These are phyloP conservation scores for Verticillium albo-atrum DNA, from an alignment of 2,329 filamentous ascomycete species.

Conservation along the genomic window DNA sequence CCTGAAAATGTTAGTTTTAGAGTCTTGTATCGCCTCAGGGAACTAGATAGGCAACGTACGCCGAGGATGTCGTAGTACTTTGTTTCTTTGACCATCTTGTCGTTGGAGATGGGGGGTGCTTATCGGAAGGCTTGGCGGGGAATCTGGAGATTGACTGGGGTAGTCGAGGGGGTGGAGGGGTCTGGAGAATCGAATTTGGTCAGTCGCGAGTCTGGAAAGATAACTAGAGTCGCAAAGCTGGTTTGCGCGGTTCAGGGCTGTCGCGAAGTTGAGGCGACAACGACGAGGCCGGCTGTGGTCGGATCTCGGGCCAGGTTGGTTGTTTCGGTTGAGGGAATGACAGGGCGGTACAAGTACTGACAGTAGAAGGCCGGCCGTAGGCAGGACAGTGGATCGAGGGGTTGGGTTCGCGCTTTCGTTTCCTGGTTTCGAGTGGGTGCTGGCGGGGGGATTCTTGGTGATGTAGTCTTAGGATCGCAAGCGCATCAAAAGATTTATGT, in stretches of 20 bases:
- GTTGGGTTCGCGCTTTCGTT: background rate
- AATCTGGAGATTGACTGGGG: background rate
- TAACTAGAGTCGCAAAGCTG: background rate
- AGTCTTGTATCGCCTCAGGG: background rate
- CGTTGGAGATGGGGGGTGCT: background rate
- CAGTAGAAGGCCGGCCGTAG: background rate
- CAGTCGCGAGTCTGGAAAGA: background rate
- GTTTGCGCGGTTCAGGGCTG: background rate
- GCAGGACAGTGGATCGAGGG: background rate
- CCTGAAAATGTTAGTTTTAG: slow-evolving; percentile 41
- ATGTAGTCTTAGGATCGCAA: background rate
- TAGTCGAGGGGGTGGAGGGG: background rate
- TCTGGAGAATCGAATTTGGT: background rate
- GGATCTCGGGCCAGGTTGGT: background rate
- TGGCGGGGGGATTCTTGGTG: background rate
- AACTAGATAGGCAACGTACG: slow-evolving; percentile 43
- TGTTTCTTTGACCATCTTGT: slow-evolving; percentile 70
- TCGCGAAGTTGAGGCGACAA: background rate
- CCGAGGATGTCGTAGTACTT: slow-evolving; percentile 76
- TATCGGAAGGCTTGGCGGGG: background rate
- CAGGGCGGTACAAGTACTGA: background rate
- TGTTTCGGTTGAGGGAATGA: background rate
- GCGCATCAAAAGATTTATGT: background rate
- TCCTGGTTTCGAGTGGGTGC: background rate
- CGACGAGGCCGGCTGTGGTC: background rate